Conservation (phyloP, 139 green algal genomes). For the Haematococcus sp. region DNA sequence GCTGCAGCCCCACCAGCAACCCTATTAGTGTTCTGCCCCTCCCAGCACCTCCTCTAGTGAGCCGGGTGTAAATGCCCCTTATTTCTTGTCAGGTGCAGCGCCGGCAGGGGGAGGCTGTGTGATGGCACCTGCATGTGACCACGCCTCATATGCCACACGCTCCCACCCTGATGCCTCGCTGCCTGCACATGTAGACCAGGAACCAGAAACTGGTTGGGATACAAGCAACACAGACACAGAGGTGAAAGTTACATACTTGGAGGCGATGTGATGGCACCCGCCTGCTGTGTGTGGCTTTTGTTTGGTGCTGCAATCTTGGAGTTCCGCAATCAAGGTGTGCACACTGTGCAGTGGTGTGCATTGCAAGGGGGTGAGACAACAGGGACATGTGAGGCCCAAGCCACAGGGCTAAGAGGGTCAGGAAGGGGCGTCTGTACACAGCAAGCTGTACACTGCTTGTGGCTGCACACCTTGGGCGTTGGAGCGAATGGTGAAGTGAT, state of each 20-base stretch:
- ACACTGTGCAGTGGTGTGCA: too few relatives aligned
- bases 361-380: not conserved
- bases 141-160: not conserved
- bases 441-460: not conserved
- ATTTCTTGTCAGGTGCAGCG: not conserved
- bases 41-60: conserved; percentile 29
- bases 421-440: too few relatives aligned
- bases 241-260: too few relatives aligned
- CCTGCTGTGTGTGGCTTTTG: conserved; percentile 77
- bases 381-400: not conserved
- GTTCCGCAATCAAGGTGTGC: too few relatives aligned
- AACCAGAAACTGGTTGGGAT: too few relatives aligned
- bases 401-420: not conserved
- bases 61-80: too few relatives aligned
- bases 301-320: conserved; percentile 46
- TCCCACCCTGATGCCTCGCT: conserved; percentile 23
- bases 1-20: conserved; percentile 28
- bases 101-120: not conserved
- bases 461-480: not conserved
- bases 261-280: too few relatives aligned
- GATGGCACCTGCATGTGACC: not conserved
- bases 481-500: too few relatives aligned
- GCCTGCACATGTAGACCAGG: conserved; percentile 8
- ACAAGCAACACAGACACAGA: too few relatives aligned
- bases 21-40: conserved; percentile 24